Percentiles rank a stretch among this genome's conserved stretches.
These are phyloP conservation scores for Silene latifolia DNA, from an alignment of 148 eudicot genomes.

Conservation along the genomic window DNA sequence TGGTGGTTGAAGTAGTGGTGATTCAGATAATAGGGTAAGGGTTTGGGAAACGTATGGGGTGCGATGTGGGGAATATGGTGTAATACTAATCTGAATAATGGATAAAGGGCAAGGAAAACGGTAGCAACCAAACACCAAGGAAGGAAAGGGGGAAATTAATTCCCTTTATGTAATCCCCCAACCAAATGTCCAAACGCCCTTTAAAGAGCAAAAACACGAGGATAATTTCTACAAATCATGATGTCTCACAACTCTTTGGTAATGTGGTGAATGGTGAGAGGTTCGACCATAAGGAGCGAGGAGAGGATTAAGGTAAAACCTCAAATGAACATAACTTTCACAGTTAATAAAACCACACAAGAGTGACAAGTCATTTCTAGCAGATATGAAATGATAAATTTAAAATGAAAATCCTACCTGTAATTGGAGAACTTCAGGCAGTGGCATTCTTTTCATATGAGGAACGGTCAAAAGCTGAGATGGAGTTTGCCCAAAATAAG, in stretches of 20 bases:
- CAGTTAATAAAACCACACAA: background rate
- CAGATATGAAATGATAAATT: background rate
- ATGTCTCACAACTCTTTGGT: background rate
- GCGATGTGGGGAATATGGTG: too few relatives aligned
- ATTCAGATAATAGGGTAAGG: too few relatives aligned
- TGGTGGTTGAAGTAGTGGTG: too few relatives aligned
- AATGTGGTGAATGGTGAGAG: background rate
- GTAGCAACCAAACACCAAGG: too few relatives aligned
- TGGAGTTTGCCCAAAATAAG: constrained; percentile 99
- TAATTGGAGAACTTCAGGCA: constrained; percentile 83
- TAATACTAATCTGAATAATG: too few relatives aligned
- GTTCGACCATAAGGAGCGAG: background rate
- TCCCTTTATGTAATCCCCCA: too few relatives aligned
- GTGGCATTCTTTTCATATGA: constrained; percentile 81
- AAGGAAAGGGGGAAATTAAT: too few relatives aligned
- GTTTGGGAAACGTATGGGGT: too few relatives aligned
- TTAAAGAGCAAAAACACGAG: background rate
- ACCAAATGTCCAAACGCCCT: too few relatives aligned
- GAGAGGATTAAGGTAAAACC: background rate
- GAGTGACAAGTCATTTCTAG: background rate
- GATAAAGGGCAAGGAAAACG: too few relatives aligned
- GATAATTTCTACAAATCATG: background rate
- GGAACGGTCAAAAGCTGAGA: constrained; percentile 88
- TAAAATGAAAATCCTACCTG: constrained; percentile 53
- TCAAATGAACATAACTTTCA: background rate